Base-by-base conservation (phyloP, 495 filamentous ascomycete genomes). In the Hypoxylon subgilvum region DNA sequence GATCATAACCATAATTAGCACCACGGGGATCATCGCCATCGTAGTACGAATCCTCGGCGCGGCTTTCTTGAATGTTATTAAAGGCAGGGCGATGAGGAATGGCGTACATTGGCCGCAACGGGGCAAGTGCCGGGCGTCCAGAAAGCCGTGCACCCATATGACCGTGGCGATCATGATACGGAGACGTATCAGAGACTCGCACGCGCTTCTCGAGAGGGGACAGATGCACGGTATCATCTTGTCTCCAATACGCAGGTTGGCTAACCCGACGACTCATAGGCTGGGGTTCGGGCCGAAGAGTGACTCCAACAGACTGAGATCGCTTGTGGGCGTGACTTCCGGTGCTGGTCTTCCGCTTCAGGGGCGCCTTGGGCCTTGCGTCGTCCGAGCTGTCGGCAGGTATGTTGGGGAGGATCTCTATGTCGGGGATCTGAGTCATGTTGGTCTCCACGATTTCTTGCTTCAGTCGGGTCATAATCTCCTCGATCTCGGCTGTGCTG, bases 321-420 rank as follows among this genome's bases (percentile, higher is more conserved):
- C 76, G 69, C 49, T 67, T 72, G 48, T 78, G 77, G 13, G 36
- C 47, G 34, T 41, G 40, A 13, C 45, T 42, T 16, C 27, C 39
- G 34, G 6, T 32, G 10, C 36, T 59, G 31, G 50, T 46, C 65
- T 68, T 74, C 17, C 49, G 59, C 28, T 40, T 67, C 23, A 39
- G 14, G n/a, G 44, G 2, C 6, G 57, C 9, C 44, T 69, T 69
- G 6, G 57, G 31, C 51, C 59, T 63, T 6, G 52, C 25, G 18
- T 34, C 39, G 8, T 61, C 55, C 14, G 46, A 13, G 8, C 39
- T 41, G n/a, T 69, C 69, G 23, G 32, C 59, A 5, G 57, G 31
- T 47, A 85, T 84, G 18, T 75, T 76, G 4, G 87, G 86, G 14
- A 90, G 69, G 22, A 90, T 80, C 66, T 89, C 87, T 27, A 90